Percentiles rank a stretch among this genome's conserved stretches.
phyloP scores from a whole-genome alignment of 2,329 filamentous ascomycete species.

The Aspergillus texensis region DNA sequence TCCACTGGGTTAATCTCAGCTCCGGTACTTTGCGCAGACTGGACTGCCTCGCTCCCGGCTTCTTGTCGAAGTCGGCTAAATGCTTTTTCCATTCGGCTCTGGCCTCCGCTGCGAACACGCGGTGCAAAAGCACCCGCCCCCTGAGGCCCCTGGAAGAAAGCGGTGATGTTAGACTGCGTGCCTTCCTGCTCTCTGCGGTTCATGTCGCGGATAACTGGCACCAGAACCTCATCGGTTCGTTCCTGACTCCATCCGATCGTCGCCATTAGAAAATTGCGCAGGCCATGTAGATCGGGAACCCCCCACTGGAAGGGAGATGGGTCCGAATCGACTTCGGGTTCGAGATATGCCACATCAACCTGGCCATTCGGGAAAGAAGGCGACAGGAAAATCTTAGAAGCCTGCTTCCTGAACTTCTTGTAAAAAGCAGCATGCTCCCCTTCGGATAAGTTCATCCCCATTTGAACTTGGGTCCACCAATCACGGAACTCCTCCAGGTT shows the following conservation, averaged over 20 bases:
- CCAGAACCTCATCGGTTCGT: conserved; percentile 89
- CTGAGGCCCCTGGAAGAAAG: conserved; percentile 74
- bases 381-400: conserved; percentile 83
- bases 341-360: conserved; percentile 80
- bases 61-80: conserved; percentile 67
- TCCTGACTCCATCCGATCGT: conserved; percentile 94
- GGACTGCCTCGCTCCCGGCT: conserved; percentile 39
- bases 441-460: conserved; percentile 59
- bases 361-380: conserved; percentile 74
- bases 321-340: conserved; percentile 81
- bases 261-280: conserved; percentile 81
- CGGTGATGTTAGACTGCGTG: conserved; percentile 95
- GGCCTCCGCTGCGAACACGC: conserved; percentile 62
- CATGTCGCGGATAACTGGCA: conserved; percentile 95
- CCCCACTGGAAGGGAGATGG: conserved; percentile 90
- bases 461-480: conserved; percentile 85
- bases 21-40: conserved; percentile 7
- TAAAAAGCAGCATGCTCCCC: conserved; percentile 69
- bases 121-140: conserved; percentile 69
- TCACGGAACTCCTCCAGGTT: conserved; percentile 73
- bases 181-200: conserved; percentile 85
- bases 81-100: conserved; percentile 76
- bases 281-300: conserved; percentile 84
- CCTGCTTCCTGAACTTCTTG: conserved; percentile 83
- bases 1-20: conserved; percentile 6